Conservation (phyloP, 441 rosid genomes). For the Adansonia rubrostipa region DNA sequence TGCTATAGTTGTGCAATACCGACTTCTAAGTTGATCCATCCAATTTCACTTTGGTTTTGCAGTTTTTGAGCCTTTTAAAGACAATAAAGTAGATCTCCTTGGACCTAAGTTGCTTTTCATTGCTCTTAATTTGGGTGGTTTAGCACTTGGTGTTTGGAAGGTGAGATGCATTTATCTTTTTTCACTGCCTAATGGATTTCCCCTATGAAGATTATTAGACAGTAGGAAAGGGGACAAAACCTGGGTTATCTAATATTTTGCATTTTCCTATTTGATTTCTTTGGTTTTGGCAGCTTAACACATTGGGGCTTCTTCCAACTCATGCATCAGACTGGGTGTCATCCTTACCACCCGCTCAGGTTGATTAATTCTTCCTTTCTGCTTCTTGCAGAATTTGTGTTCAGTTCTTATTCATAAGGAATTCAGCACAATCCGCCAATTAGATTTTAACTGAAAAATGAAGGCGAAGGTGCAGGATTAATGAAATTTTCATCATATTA, state of each 20-base stretch:
- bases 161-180: slow-evolving; percentile 40
- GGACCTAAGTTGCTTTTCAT: slow-evolving; percentile 88
- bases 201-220: background rate
- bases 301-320: slow-evolving; percentile 97
- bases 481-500: background rate
- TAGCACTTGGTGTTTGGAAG: slow-evolving; percentile 98
- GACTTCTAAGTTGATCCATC: background rate
- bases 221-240: slow-evolving; percentile 4
- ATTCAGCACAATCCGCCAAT: background rate
- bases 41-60: slow-evolving; percentile 29
- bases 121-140: slow-evolving; percentile 92
- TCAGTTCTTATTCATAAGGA: background rate
- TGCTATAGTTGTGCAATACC: background rate
- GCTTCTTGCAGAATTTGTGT: slow-evolving; percentile 1
- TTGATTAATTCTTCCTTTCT: slow-evolving; percentile 32
- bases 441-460: background rate
- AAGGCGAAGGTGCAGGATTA: background rate
- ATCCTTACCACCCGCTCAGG: slow-evolving; percentile 95
- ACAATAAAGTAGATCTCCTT: slow-evolving; percentile 81
- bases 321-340: slow-evolving; percentile 99
- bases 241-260: slow-evolving; percentile 1
- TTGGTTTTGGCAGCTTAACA: slow-evolving; percentile 73
- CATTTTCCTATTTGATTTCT: slow-evolving; percentile 18
- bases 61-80: slow-evolving; percentile 99
- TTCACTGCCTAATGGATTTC: background rate